phyloP scores from a whole-genome alignment of 305 asterid species.

The Salvia sclarea region DNA sequence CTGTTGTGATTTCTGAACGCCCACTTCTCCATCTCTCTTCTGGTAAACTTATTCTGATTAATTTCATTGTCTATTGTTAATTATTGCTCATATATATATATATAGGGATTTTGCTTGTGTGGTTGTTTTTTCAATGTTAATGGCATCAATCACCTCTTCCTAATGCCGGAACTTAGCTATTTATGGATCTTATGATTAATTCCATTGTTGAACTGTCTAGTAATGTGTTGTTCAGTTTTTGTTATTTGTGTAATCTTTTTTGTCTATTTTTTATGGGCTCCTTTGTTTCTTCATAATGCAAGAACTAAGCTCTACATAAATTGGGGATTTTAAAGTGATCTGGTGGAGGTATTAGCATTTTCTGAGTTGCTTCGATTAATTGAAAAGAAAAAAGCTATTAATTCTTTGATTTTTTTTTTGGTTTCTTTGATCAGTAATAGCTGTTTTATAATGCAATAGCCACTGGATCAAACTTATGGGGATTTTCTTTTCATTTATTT shows the following conservation, averaged over 20 bases:
- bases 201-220: background rate
- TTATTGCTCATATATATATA: too few species aligned
- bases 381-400: too few species aligned
- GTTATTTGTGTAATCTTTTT: background rate
- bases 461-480: background rate
- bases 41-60: conserved; percentile 31
- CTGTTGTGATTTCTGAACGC: conserved; percentile 34
- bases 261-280: background rate
- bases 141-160: background rate
- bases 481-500: background rate
- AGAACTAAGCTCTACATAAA: background rate
- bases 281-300: background rate
- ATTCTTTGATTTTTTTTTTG: background rate
- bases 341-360: conserved; percentile 8
- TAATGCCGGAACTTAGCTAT: background rate
- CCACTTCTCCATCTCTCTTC: conserved; percentile 34
- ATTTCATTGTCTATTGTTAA: background rate
- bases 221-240: background rate
- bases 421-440: background rate
- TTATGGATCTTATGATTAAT: background rate
- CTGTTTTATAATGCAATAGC: background rate
- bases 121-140: background rate
- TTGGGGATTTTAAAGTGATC: background rate
- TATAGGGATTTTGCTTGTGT: too few species aligned
- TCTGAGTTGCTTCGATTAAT: background rate